Conservation (phyloP, 331 rosid species). For the Malus hybrid region DNA sequence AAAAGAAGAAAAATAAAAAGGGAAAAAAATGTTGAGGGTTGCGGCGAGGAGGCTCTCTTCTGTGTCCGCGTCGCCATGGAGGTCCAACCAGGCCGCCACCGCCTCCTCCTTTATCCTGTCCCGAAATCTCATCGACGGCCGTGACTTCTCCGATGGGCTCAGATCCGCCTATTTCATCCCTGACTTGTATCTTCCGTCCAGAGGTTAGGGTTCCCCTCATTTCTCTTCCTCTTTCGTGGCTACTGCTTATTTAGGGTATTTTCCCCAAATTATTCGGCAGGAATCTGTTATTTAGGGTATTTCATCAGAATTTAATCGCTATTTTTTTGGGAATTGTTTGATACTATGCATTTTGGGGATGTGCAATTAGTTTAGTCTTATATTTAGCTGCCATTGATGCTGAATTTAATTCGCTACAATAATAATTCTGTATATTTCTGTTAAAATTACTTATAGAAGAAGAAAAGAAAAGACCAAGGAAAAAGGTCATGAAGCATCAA, state of each 20-base stretch:
- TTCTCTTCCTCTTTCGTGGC: not conserved
- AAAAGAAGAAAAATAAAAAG: not conserved
- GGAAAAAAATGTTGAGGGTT: slow-evolving; percentile 59
- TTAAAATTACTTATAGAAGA: not conserved
- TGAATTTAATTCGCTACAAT: too few species aligned
- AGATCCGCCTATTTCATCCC: slow-evolving; percentile 34
- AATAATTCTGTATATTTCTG: not conserved
- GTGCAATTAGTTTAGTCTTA: too few species aligned
- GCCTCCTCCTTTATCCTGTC: slow-evolving; percentile 36
- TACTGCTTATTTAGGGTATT: not conserved
- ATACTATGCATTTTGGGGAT: too few species aligned
- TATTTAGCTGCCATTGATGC: too few species aligned
- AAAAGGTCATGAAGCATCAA: not conserved
- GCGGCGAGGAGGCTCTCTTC: slow-evolving; percentile 63
- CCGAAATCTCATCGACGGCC: slow-evolving; percentile 21
- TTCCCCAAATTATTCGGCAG: not conserved
- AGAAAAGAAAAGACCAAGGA: not conserved
- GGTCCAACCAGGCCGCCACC: slow-evolving; percentile 43
- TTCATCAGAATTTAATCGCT: not conserved
- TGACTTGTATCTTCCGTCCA: slow-evolving; percentile 31
- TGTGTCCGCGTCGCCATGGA: slow-evolving; percentile 40
- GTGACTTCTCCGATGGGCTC: slow-evolving; percentile 35
- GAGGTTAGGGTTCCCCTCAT: slow-evolving; percentile 43
- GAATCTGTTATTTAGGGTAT: not conserved
- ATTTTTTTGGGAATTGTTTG: not conserved